phyloP scores from a whole-genome alignment of 163 green algal species.

The Volvox carteri region DNA sequence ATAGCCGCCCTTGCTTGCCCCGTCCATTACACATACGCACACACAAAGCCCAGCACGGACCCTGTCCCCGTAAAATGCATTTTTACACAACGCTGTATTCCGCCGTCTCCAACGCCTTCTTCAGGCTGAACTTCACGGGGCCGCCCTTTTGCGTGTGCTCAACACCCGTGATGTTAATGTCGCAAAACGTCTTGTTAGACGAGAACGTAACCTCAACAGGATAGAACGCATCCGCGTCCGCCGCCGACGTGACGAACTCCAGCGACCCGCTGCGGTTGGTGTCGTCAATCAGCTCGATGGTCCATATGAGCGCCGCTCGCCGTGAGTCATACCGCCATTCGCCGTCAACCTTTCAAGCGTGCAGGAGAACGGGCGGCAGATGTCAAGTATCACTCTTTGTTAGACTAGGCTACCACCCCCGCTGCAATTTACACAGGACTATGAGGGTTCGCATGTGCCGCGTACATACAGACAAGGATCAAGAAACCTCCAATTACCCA shows the following conservation, averaged over 20 bases:
- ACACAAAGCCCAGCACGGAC: no score
- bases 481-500: no score
- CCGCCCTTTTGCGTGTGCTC: slow-evolving; percentile 59
- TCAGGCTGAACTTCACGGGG: slow-evolving; percentile 58
- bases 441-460: no score
- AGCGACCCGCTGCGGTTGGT: slow-evolving; percentile 91
- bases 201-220: slow-evolving; percentile 88
- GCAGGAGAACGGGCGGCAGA: neutral
- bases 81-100: slow-evolving; percentile 56
- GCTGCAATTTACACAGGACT: no score
- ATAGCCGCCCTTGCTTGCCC: no score
- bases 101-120: slow-evolving; percentile 59
- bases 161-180: slow-evolving; percentile 56
- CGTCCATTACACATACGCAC: no score
- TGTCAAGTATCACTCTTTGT: no score
- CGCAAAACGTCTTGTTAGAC: slow-evolving; percentile 62
- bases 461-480: no score
- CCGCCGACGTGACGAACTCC: slow-evolving; percentile 95
- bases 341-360: slow-evolving; percentile 84
- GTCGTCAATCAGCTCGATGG: slow-evolving; percentile 94
- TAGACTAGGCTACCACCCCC: no score
- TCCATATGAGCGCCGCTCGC: slow-evolving; percentile 87
- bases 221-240: slow-evolving; percentile 91
- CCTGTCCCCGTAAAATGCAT: no score
- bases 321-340: slow-evolving; percentile 93